Percentiles rank a stretch among this genome's conserved stretches.
Conservation (phyloP, 352 stramenopile species). For the Phytopythium montanum region DNA sequence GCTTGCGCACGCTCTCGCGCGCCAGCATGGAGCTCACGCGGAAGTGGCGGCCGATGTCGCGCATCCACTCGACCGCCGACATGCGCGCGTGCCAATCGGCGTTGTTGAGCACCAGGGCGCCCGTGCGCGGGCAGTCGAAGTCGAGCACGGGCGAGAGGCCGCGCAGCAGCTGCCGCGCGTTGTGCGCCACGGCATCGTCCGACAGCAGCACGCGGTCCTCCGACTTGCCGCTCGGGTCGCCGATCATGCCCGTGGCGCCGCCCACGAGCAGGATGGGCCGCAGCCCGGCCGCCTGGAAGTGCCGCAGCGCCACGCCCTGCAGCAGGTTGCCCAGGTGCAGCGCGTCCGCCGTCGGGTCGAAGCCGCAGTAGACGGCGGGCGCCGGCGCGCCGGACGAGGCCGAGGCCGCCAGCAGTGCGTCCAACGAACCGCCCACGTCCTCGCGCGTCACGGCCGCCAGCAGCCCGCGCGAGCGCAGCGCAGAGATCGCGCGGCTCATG, state of each 20-base stretch:
- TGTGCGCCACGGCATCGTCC: constrained; percentile 90
- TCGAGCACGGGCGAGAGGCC: constrained; percentile 94
- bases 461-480: constrained; percentile 66
- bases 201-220: constrained; percentile 95
- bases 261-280: constrained; percentile 90
- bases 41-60: constrained; percentile 95
- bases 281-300: constrained; percentile 84
- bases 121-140: constrained; percentile 87
- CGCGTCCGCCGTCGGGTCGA: constrained; percentile 91
- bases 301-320: constrained; percentile 79
- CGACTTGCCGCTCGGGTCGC: constrained; percentile 98
- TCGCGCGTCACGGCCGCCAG: constrained; percentile 70
- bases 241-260: constrained; percentile 92
- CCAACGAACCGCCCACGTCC: constrained; percentile 47
- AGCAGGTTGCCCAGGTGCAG: constrained; percentile 91
- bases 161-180: constrained; percentile 87
- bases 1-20: constrained; percentile 97
- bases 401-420: constrained; percentile 33
- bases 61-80: constrained; percentile 96
- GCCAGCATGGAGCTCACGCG: constrained; percentile 99
- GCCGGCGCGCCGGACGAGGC: constrained; percentile 4
- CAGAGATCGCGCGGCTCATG: constrained; percentile 70
- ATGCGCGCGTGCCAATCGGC: constrained; percentile 95
- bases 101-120: constrained; percentile 98
- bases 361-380: constrained; percentile 83